Evolutionary conservation across 306 rosid species (phyloP), one percentile per base, ranked within the genome.

Genomic region (Quercus parvula): DNA sequence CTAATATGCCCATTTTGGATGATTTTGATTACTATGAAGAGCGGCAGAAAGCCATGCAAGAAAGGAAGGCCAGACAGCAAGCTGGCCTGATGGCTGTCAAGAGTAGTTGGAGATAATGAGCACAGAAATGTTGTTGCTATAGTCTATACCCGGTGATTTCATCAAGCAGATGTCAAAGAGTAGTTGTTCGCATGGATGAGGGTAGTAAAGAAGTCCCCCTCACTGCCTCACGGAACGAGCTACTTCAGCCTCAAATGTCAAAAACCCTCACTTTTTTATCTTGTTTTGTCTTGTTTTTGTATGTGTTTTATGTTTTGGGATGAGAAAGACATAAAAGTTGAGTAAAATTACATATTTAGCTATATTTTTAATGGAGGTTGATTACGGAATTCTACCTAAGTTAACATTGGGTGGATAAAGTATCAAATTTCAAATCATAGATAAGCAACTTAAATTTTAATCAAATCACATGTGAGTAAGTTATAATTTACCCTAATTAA

Each of bases 21-120:
- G 97, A 92, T 85, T 92, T 92, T 78, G 95, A 87, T 49, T 92
- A 86, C 82, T 89, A 90, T 38, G 97, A 92, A 86, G 92, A 92
- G 71, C 83, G 97, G 69, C 90, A 92, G 86, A 92, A 89, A 83
- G 91, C 85, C 52, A 92, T 92, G 97, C 92, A 92, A 81, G 95
- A 90, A 55, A 84, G 94, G 58, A 92, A 90, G 88, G 88, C 88
- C 51, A 81, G 88, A 75, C 94, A 89, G 84, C 94, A 92, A 79
- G 85, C 78, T 77, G 86, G 83, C 79, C 73, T 86, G 76, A 38
- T 87, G 78, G 73, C 82, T 56, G 84, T 85, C 0, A 90, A 89
- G 89, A 73, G 87, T 85, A 22, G 88, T 81, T 10, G 91, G 89
- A 19, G 97, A 89, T 55, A 84, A 70, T 73, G 95, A 90, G 74